Base-by-base conservation (phyloP, 2,329 filamentous ascomycete genomes). In the Westerdykella ornata region DNA sequence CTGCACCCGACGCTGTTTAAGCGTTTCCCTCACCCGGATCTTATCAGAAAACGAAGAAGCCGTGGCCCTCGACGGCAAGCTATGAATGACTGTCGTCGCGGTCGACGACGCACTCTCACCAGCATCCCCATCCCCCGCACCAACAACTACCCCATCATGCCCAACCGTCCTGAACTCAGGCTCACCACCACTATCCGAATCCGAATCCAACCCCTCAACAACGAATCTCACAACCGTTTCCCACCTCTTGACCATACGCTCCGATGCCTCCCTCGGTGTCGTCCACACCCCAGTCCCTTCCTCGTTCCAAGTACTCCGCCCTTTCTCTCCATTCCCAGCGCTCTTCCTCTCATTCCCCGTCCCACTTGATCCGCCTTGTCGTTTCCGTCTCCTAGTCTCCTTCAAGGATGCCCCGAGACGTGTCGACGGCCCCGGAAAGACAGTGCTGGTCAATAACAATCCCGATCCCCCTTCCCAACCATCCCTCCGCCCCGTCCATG, bases 21-120 rank as follows among this genome's bases (percentile, higher is more conserved):
- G 33, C 5, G 48, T 52, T 36, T 53, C 47, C 36, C 48, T 52
- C 19, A 59, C 56, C 32, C 57, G 53, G 19, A 45, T 38, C 30
- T 49, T 56, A 15, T 50, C 49, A 4, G 51, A 56, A 34, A 59
- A 56, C 8, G 52, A 33, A 17, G 30, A 5, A n/a, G 30, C 8
- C 26, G n/a, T 8, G 30, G 30, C 5, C 12, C 14, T 15, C 8
- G 16, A 9, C 5, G n/a, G n/a, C 14, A 33, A 13, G 3, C 3
- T 14, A n/a, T 7, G 12, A 33, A 7, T n/a, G 12, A 29, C 26
- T 8, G 26, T 29, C 8, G 8, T 8, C n/a, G 30, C 14, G 11
- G 5, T 6, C n/a, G n/a, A 13, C 30, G 30, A 17, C 16, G 12
- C 30, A 33, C 30, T 15, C 11, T 29, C 8, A 8, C n/a, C 16